Evolutionary conservation across 2,329 filamentous ascomycete species (phyloP), one percentile per base, ranked within the genome.

Genomic region (Pseudovirgaria hyperparasitica): DNA sequence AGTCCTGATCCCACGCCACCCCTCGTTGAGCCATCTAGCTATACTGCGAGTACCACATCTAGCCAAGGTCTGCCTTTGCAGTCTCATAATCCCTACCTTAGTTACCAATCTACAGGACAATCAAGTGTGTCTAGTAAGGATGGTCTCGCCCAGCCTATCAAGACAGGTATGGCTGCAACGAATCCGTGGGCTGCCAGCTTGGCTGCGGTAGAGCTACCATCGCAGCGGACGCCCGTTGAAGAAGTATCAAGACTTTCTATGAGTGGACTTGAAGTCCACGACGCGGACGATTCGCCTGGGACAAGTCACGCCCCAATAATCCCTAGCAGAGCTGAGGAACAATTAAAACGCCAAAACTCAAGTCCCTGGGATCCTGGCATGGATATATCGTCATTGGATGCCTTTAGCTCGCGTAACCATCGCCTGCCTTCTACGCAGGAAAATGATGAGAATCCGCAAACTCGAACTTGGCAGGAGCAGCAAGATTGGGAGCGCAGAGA

Each of bases 1-100:
- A 42, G 38, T 3, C 42, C 43, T 15, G 45, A 49, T 32, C 42
- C 41, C 6, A 48, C 44, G 2, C 10, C 9, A 22, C 19, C 15
- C 26, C 45, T 47, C 7, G 38, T 45, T 13, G 46, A 37, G 19
- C 30, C 43, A 10, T 38, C 40, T 14, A 50, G 48, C 3, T 48
- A 39, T 19, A 39, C 41, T 12, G 35, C 30, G 8, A 54, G 48
- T 38, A 49, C 39, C 12, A 37, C 41, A 23, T 52, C 51, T 1
- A 40, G 38, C 21, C 37, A 38, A 12, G 49, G 48, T 3, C 29
- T 46, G 18, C 45, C 48, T 1, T 35, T 58, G 12, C 38, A 55
- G 31, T 58, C 56, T 4, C 57, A 60, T 33, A 62, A 62, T 29
- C 58, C 59, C 6, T 62, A 62, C 33, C 42, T 54, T 13, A 47